Evolutionary conservation across 2,329 filamentous ascomycete species (phyloP).

Genomic region (Venturia carpophila): DNA sequence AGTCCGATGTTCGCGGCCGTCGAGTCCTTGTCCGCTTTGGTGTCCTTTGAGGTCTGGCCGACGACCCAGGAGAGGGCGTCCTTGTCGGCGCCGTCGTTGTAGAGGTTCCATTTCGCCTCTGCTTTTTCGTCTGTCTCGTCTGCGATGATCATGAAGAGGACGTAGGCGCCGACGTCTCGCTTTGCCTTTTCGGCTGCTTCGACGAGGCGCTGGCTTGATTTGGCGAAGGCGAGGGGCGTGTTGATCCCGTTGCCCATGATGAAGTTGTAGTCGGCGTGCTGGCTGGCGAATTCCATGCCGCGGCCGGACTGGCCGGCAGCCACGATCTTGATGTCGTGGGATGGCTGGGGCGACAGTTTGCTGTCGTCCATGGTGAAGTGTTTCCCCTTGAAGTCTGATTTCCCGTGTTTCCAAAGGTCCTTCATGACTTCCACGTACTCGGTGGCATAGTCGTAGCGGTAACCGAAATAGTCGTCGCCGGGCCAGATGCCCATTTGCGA

Average conservation of each 20-base stretch:
- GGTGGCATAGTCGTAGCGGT: slow-evolving; percentile 31
- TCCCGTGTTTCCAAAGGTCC: slow-evolving; percentile 29
- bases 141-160: slow-evolving; percentile 30
- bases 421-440: slow-evolving; percentile 31
- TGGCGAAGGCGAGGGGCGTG: slow-evolving; percentile 26
- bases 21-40: slow-evolving; percentile 27
- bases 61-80: slow-evolving; percentile 30
- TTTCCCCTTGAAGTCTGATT: slow-evolving; percentile 30
- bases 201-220: slow-evolving; percentile 25
- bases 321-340: slow-evolving; percentile 26
- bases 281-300: slow-evolving; percentile 30
- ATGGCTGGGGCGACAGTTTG: slow-evolving; percentile 24
- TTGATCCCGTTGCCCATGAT: slow-evolving; percentile 29
- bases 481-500: slow-evolving; percentile 31
- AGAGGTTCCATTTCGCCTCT: slow-evolving; percentile 29
- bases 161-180: slow-evolving; percentile 30
- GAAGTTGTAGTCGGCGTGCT: slow-evolving; percentile 31
- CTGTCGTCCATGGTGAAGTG: slow-evolving; percentile 32
- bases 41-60: slow-evolving; percentile 28
- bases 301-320: slow-evolving; percentile 30
- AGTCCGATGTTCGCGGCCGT: slow-evolving; percentile 25
- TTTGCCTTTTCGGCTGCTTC: slow-evolving; percentile 26
- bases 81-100: slow-evolving; percentile 28
- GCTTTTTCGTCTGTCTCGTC: slow-evolving; percentile 29
- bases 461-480: slow-evolving; percentile 27